Evolutionary conservation across 2,329 filamentous ascomycete genomes (phyloP).

Genomic region (Aurifilum marmelostoma): DNA sequence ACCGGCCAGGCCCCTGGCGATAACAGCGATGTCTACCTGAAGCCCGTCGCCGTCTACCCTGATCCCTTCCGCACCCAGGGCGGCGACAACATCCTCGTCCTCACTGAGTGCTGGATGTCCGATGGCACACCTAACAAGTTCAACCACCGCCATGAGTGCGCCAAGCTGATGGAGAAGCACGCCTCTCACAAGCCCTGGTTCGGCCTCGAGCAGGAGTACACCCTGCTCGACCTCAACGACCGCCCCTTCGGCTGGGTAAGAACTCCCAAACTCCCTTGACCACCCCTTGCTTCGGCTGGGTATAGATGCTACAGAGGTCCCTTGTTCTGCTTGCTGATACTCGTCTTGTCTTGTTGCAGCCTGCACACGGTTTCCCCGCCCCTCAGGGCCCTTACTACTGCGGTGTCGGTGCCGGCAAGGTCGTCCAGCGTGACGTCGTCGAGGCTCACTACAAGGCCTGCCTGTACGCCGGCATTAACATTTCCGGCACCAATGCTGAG

Average conservation of each 20-base stretch:
- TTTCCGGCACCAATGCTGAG: conserved; percentile 98
- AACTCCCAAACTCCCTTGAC: background rate
- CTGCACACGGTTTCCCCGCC: conserved; percentile 82
- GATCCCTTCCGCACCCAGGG: conserved; percentile 71
- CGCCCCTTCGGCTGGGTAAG: conserved; percentile 83
- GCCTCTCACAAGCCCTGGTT: conserved; percentile 90
- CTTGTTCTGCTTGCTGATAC: background rate
- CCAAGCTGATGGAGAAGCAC: conserved; percentile 87
- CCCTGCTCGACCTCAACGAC: conserved; percentile 80
- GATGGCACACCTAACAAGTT: conserved; percentile 97
- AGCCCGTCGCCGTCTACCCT: conserved; percentile 78
- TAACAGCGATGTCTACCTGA: conserved; percentile 97
- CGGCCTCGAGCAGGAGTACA: conserved; percentile 98
- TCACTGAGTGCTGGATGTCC: conserved; percentile 91
- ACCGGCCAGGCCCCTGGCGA: conserved; percentile 76
- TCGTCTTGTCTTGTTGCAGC: conserved; percentile 37
- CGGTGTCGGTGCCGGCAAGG: conserved; percentile 95
- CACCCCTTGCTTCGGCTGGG: background rate
- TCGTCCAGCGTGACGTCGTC: conserved; percentile 97
- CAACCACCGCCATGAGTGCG: conserved; percentile 94
- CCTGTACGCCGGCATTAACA: conserved; percentile 87
- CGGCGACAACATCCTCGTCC: conserved; percentile 89
- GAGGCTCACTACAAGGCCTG: conserved; percentile 88
- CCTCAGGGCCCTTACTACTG: conserved; percentile 97
- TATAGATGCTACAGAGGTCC: background rate